Evolutionary conservation across 73 alveolate species (phyloP), one percentile per base, ranked within the genome.

Genomic region (Effrenium voratum): DNA sequence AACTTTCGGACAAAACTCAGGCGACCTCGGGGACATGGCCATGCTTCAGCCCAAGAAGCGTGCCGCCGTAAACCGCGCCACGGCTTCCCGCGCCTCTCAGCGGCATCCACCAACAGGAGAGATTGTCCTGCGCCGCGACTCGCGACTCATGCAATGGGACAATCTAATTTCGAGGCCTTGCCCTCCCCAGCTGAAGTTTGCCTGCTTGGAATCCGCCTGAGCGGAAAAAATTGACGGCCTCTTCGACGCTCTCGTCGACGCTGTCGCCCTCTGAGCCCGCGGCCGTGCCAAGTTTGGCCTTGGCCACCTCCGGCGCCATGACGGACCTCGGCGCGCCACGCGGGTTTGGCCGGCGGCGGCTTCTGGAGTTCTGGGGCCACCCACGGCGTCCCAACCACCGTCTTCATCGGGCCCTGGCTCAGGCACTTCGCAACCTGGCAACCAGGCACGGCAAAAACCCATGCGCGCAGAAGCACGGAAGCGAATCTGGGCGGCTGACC

Each of bases 251-350:
- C 30, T 30, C 19, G 49, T 40, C 10, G 45, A 46, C 13, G 32
- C 46, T 6, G 38, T 0, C 52, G 8, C 30, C 49, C 26, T 30
- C 83, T 81, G 32, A 40, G 87, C 8, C 52, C 32, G 47, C 76
- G 86, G 57, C 97, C n/a, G 41, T 75, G 41, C 97, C 97, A 47
- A 90, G 43, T 87, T 90, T 90, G 34, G 87, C 97, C 36, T 90
- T 90, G 76, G 97, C 97, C 26, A 90, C 76, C 68, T 90, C 97
- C 3, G 97, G 97, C 24, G 97, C 97, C 97, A 90, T 90, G 45
- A 90, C 68, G 88, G 97, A 68, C 95, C 95, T 87, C 32, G 36
- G 87, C 63, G 19, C 63, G 63, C 19, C 63, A 12, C 26, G 19
- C 26, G 19, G 26, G 63, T 52, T 19, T 52, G 19, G 63, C 19